Evolutionary conservation across 139 green algal species (phyloP).

Genomic region (Klebsormidium nitens): DNA sequence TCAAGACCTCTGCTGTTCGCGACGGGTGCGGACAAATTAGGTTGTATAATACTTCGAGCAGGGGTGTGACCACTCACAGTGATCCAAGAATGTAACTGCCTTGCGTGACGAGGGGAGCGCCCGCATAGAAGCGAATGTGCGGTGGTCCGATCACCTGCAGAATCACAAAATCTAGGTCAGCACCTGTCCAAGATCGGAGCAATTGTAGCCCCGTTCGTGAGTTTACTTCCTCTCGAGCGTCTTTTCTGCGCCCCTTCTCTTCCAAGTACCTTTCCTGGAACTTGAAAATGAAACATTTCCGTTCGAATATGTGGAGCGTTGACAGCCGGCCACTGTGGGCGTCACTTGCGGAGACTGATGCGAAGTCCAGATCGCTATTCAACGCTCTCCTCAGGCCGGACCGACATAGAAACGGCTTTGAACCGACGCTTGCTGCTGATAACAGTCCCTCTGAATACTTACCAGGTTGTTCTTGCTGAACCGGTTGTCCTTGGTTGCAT

Average conservation of each 20-base stretch:
- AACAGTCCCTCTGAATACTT: not conserved
- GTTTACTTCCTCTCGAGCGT: not conserved
- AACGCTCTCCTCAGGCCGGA: not conserved
- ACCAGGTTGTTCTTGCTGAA: slow-evolving; percentile 69
- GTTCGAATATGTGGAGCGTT: too few relatives aligned
- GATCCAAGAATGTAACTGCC: slow-evolving; percentile 66
- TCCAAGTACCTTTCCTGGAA: not conserved
- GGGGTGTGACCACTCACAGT: slow-evolving; percentile 51
- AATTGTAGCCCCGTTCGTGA: too few relatives aligned
- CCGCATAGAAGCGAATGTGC: slow-evolving; percentile 80
- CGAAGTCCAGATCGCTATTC: not conserved
- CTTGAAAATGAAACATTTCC: slow-evolving; percentile 7
- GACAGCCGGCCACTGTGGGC: not conserved
- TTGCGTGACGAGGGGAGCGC: slow-evolving; percentile 65
- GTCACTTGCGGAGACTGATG: not conserved
- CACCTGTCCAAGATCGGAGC: too few relatives aligned
- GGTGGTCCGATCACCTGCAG: slow-evolving; percentile 50
- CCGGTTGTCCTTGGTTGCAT: slow-evolving; percentile 33
- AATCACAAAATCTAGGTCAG: not conserved
- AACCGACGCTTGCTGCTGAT: too few relatives aligned
- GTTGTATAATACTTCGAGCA: too few relatives aligned
- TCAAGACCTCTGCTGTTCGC: too few relatives aligned
- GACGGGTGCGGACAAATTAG: too few relatives aligned
- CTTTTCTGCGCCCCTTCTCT: not conserved
- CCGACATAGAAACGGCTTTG: slow-evolving; percentile 6